phyloP scores from a whole-genome alignment of 2,329 filamentous ascomycete species.

The Furcasterigmium sp. region DNA sequence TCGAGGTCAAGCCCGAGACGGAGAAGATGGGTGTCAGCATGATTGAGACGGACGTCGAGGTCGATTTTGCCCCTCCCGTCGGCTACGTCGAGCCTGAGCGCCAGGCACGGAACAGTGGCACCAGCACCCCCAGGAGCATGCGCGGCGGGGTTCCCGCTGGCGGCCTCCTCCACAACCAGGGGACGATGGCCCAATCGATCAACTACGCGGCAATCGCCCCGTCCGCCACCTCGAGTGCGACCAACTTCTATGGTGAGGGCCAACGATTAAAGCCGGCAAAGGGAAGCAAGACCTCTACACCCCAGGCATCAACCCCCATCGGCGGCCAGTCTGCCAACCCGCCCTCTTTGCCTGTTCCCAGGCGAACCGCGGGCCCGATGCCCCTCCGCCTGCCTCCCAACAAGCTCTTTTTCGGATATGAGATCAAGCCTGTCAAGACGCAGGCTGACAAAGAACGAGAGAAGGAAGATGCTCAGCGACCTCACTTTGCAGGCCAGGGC shows the following conservation, averaged over 20 bases:
- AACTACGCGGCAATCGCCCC: slow-evolving; percentile 92
- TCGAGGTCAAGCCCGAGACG: slow-evolving; percentile 85
- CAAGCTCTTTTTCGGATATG: slow-evolving; percentile 95
- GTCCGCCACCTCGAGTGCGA: slow-evolving; percentile 62
- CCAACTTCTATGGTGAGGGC: slow-evolving; percentile 75
- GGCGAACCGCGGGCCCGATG: slow-evolving; percentile 71
- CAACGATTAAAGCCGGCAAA: slow-evolving; percentile 83
- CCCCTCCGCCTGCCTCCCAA: slow-evolving; percentile 79
- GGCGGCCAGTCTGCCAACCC: slow-evolving; percentile 46
- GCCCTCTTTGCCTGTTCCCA: slow-evolving; percentile 21
- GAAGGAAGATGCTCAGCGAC: slow-evolving; percentile 56
- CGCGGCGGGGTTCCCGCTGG: slow-evolving; percentile 61
- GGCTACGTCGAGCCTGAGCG: slow-evolving; percentile 87
- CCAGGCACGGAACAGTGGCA: slow-evolving; percentile 58
- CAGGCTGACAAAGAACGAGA: slow-evolving; percentile 66
- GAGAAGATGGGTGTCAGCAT: slow-evolving; percentile 86
- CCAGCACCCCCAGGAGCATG: slow-evolving; percentile 73
- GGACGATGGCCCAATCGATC: slow-evolving; percentile 96
- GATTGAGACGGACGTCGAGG: slow-evolving; percentile 91
- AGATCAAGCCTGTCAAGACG: slow-evolving; percentile 82
- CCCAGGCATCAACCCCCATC: slow-evolving; percentile 69
- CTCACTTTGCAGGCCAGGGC: slow-evolving; percentile 79
- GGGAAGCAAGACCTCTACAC: slow-evolving; percentile 66
- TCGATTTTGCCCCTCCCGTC: slow-evolving; percentile 91
- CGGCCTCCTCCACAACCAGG: slow-evolving; percentile 74